Base-by-base conservation (phyloP, 352 stramenopile species). In the Saprolegnia diclina region DNA sequence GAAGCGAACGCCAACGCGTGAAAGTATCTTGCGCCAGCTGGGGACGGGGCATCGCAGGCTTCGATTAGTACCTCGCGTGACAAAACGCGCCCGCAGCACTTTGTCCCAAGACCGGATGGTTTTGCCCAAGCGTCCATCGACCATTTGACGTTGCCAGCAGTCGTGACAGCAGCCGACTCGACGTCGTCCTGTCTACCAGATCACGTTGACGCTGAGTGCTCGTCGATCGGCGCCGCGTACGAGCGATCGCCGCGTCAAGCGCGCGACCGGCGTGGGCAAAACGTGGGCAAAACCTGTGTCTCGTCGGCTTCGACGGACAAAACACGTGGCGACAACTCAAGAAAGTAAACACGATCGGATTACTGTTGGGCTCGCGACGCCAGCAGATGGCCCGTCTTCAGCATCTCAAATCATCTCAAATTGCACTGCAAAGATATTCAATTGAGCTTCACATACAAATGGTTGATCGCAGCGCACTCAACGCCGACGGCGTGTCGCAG, bases 361-460 rank as follows among this genome's bases (percentile, higher is more conserved):
- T 48, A 48, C 42, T 48, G 42, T 48, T 48, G 42, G 18, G 13
- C 11, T 48, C 42, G 42, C 18, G 42, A 14, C 42, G 42, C 42
- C 42, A n/a, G 13, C 42, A 48, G 13, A 14, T 48, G 42, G 42
- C 29, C 5, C 29, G 29, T 35, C 29, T 2, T 35, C 5, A 5
- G 29, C 29, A 35, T 35, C 29, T 35, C 29, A 35, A n/a, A n/a
- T n/a, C n/a, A n/a, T n/a, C 38, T 45, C 38, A 45, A 45, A n/a
- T 48, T 48, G 42, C 42, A 48, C 42, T 48, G 29, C 29, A 35
- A 35, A 35, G 29, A 35, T 35, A 35, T 35, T 35, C 29, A 35
- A n/a, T 48, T 48, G 42, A 48, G 42, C 42, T n/a, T 48, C 13
- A 48, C 42, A 48, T 48, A 48, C 42, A 48, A 48, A 48, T 48